Base-by-base conservation (phyloP, 2,329 filamentous ascomycete species). In the Coniochaeta sp. region DNA sequence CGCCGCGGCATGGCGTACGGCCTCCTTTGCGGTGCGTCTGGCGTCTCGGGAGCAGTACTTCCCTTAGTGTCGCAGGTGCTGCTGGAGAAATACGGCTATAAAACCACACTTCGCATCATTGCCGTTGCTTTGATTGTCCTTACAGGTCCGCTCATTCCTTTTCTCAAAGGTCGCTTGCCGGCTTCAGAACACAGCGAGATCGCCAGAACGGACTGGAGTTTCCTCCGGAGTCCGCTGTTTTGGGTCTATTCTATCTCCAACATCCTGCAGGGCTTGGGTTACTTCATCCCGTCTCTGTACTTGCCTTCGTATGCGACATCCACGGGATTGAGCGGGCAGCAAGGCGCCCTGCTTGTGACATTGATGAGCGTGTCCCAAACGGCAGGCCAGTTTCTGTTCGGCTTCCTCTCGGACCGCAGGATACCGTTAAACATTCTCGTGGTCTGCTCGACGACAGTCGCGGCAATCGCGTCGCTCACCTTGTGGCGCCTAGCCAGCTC, bases 281-380 rank as follows among this genome's bases (percentile, higher is more conserved):
- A 83, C 65, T 82, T 81, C 58, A 75, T 86, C 17, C 82, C 83
- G 2, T 74, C 79, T 3, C 77, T 83, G 0, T 84, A 83, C 64
- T 71, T 85, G 8, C 78, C 78, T 3, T 74, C 75, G 0, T 84
- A 81, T 63, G 80, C 81, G 1, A 73, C 77, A 8, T 67, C 77
- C 5, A 9, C 28, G 5, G 28, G 28, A 5, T 31, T 9, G 5
- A 31, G 28, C 28, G 28, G 28, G 28, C 5, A 31, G 28, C 28
- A 31, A 31, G 28, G 28, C 9, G 28, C 28, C 9, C 28, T 31
- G 9, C 28, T 31, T 9, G 28, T 31, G 28, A 31, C 28, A 5
- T 9, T 31, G 28, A 31, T 31, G 28, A 31, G 28, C 3, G 64
- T 77, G 1, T 76, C 80, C 0, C 75, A 77, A 0, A 79, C 80